phyloP scores from a whole-genome alignment of 2,329 filamentous ascomycete genomes.

The Sporothrix luriei region DNA sequence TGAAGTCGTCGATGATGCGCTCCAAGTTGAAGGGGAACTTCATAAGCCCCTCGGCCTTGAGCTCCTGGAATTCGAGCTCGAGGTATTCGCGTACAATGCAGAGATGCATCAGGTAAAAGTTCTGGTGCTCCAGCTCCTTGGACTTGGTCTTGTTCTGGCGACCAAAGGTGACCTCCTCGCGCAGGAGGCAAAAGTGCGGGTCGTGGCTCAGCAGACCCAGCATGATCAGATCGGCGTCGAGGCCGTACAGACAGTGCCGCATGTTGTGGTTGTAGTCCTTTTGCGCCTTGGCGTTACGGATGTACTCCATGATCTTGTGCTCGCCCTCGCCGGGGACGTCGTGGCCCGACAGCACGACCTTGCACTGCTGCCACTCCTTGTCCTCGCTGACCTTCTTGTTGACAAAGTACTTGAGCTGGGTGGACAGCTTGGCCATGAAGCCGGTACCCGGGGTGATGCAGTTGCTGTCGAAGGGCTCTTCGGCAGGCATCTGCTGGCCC shows the following conservation, averaged over 20 bases:
- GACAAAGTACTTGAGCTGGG: constrained; percentile 96
- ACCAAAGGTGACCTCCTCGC: constrained; percentile 97
- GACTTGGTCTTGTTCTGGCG: constrained; percentile 83
- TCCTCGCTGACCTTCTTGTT: constrained; percentile 99
- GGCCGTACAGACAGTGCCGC: constrained; percentile 93
- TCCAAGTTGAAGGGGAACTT: constrained; percentile 89
- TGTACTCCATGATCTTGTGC: constrained; percentile 99
- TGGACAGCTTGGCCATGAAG: constrained; percentile 95
- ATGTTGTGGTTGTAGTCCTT: constrained; percentile 89
- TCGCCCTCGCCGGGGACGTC: constrained; percentile 98
- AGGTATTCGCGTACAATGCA: constrained; percentile 97
- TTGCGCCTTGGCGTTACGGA: constrained; percentile 94
- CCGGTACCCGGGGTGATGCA: constrained; percentile 95
- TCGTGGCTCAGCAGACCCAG: constrained; percentile 94
- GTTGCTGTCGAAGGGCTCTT: constrained; percentile 97
- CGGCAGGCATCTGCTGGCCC: constrained; percentile 89
- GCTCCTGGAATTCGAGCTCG: constrained; percentile 93
- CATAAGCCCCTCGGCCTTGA: constrained; percentile 72
- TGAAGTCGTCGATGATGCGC: constrained; percentile 97
- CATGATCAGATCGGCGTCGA: constrained; percentile 99
- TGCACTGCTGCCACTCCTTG: constrained; percentile 94
- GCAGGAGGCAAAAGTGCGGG: constrained; percentile 93
- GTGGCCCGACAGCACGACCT: constrained; percentile 94
- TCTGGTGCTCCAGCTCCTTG: constrained; percentile 97
- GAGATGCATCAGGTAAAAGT: constrained; percentile 95